Conservation (phyloP, 371 early-diverging fungal species). For the Synchytrium microbalum region DNA sequence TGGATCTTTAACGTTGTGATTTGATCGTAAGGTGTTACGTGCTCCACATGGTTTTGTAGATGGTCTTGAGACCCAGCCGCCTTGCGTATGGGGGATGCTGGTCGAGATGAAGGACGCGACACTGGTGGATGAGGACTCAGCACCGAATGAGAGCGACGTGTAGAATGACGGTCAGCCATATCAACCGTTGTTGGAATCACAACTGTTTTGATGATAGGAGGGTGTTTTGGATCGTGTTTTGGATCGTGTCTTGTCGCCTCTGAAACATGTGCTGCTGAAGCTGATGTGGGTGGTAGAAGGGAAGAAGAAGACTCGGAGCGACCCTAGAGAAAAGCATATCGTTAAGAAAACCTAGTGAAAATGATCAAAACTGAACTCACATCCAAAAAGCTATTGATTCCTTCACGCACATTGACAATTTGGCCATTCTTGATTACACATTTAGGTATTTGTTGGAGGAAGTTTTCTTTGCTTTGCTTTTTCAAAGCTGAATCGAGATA, state of each 20-base stretch:
- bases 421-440: constrained; percentile 9
- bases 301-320: neutral
- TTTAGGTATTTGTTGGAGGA: constrained; percentile 10
- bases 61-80: neutral
- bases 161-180: neutral
- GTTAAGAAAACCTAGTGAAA: neutral
- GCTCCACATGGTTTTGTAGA: neutral
- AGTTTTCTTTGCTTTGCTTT: neutral
- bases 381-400: constrained; percentile 4
- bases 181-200: neutral
- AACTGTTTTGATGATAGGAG: neutral
- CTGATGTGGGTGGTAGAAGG: neutral
- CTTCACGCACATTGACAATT: constrained; percentile 11
- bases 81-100: neutral
- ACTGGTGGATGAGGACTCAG: neutral
- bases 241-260: no score
- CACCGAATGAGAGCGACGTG: neutral
- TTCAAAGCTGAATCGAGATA: constrained; percentile 4
- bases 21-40: neutral
- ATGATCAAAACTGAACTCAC: neutral
- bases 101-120: neutral
- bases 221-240: no score
- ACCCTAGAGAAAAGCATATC: neutral
- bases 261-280: no score
- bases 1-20: constrained; percentile 9